Base-by-base conservation (phyloP, 768 basidiomycete genomes). In the Gloeopeniophorella convolvens region DNA sequence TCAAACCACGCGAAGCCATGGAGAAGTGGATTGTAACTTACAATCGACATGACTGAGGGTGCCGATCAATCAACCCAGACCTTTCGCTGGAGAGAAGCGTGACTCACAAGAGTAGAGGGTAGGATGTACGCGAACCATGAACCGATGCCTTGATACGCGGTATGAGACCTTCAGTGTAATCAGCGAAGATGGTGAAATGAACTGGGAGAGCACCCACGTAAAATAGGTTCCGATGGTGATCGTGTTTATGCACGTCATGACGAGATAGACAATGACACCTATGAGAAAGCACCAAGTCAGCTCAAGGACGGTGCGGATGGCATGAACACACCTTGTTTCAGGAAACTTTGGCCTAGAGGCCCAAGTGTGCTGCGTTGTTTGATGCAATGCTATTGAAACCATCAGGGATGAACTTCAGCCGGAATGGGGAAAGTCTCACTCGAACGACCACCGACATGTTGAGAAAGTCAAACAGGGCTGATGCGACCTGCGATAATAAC, bases 211-310 rank as follows among this genome's bases (percentile, higher is more conserved):
- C 10, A 11, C 53, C 23, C 26, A 45, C 55, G 36, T 41, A 40
- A 58, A 48, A 23, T 57, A 58, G 16, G 47, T 46, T 24, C 50
- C 55, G 16, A 57, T 50, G 12, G 57, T 58, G 33, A 58, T 32
- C 5, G 43, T 42, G 24, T 58, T 58, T 39, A 58, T 20, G 31
- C 20, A 23, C 13, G 56, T 56, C 50, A 52, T 58, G 11, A 51
- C 42, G 30, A 44, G 36, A 55, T 51, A 58, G 37, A 50, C 55
- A 20, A 47, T 12, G 20, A 58, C 26, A 33, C 56, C 57, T 58
- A 31, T 24, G 27, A 34, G 46, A 16, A 33, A 36, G 41, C 18
- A 18, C 21, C 8, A 45, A 13, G 27, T 48, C 18, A 51, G 24
- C 35, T 16, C 34, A 23, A 28, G 20, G 31, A 39, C 31, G 26